phyloP scores from a whole-genome alignment of 2,329 filamentous ascomycete species.

The Penicillium sp. region DNA sequence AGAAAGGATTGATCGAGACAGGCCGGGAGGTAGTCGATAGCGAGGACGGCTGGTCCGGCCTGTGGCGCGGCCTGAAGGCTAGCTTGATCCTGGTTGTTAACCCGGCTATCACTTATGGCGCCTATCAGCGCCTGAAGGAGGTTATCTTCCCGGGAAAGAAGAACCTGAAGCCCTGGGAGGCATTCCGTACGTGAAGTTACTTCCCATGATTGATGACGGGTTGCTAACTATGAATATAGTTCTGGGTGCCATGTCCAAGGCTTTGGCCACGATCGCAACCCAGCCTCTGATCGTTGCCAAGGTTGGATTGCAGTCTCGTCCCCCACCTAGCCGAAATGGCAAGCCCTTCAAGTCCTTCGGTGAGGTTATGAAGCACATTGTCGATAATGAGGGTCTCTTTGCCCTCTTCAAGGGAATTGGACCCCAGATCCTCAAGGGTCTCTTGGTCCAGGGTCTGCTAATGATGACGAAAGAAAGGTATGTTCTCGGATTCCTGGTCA shows the following conservation, averaged over 20 bases:
- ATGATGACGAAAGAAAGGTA: constrained; percentile 99
- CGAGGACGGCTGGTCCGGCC: constrained; percentile 81
- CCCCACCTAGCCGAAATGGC: constrained; percentile 76
- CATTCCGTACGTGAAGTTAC: constrained; percentile 71
- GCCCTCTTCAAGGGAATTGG: constrained; percentile 97
- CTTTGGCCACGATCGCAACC: constrained; percentile 84
- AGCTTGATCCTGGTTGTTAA: constrained; percentile 95
- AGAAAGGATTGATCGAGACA: constrained; percentile 83
- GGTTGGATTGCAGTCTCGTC: constrained; percentile 91
- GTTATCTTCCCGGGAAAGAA: constrained; percentile 73
- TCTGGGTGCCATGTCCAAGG: constrained; percentile 88
- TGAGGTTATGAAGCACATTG: constrained; percentile 93
- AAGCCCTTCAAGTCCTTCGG: constrained; percentile 91
- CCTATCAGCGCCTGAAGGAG: constrained; percentile 84
- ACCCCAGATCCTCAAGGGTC: constrained; percentile 87
- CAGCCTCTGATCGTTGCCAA: constrained; percentile 98
- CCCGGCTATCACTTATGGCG: constrained; percentile 95
- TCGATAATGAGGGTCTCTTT: constrained; percentile 77
- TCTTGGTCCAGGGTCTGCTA: constrained; percentile 89
- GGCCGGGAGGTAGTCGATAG: constrained; percentile 84
- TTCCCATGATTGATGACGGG: neutral
- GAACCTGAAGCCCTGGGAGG: constrained; percentile 77
- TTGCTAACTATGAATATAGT: constrained; percentile 52
- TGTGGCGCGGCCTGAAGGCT: constrained; percentile 95
- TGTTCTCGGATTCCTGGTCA: neutral